Evolutionary conservation across 78 protist genomes (phyloP).

Genomic region (Tieghemostelium lacteum): DNA sequence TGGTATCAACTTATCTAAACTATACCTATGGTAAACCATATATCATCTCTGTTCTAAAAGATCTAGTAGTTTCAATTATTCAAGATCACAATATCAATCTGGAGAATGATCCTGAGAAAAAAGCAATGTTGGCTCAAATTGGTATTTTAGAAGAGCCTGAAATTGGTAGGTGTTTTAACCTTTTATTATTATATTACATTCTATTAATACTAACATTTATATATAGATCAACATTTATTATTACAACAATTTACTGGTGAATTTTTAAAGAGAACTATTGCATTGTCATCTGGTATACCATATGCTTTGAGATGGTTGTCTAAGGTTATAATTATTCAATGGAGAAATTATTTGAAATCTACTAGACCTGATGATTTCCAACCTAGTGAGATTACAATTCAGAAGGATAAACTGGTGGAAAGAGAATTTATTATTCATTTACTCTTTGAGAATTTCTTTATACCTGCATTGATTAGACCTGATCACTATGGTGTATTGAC

Average conservation of each 20-base stretch:
- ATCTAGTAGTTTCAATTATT: constrained; percentile 47
- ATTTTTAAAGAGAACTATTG: constrained; percentile 39
- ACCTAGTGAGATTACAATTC: constrained; percentile 4
- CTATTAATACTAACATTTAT: too few species aligned
- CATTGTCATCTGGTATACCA: constrained; percentile 35
- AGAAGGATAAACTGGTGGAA: constrained; percentile 14
- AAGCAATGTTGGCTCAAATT: constrained; percentile 59
- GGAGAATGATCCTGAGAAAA: constrained; percentile 65
- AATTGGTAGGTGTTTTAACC: too few species aligned
- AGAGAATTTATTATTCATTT: constrained; percentile 30
- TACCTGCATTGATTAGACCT: constrained; percentile 47
- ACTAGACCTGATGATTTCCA: constrained; percentile 14
- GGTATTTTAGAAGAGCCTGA: constrained; percentile 32
- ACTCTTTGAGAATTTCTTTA: constrained; percentile 53
- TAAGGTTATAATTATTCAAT: constrained; percentile 1
- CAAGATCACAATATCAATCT: constrained; percentile 72
- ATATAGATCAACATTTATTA: constrained; percentile 41
- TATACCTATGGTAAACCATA: constrained; percentile 72
- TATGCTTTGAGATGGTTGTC: constrained; percentile 41
- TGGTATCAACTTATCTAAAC: constrained; percentile 54
- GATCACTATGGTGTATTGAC: constrained; percentile 66
- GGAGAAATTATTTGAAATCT: constrained; percentile 16
- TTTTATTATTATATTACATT: too few species aligned
- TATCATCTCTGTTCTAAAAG: constrained; percentile 43
- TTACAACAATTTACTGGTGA: constrained; percentile 69